A percentile compares a stretch with the other conserved stretches of the same genome.
These are phyloP conservation scores for Larix sibirica DNA, from an alignment of 83 land plant genomes.

Conservation along the genomic window DNA sequence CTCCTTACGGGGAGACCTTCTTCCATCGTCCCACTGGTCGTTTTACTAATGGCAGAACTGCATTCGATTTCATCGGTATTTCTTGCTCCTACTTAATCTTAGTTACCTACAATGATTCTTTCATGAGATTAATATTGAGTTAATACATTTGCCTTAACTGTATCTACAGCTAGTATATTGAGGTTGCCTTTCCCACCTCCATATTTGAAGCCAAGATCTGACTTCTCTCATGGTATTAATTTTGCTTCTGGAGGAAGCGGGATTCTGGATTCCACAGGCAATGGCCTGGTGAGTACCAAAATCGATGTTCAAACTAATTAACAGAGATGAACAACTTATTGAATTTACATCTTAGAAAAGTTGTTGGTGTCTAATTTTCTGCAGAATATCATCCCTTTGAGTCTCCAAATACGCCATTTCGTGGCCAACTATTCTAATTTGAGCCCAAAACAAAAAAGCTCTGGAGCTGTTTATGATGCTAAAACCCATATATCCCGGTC, in stretches of 20 bases:
- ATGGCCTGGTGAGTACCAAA: neutral
- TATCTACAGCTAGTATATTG: neutral
- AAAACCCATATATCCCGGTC: neutral
- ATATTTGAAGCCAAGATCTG: neutral
- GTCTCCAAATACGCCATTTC: neutral
- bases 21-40: slow-evolving; percentile 25
- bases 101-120: too few relatives aligned
- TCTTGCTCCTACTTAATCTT: too few relatives aligned
- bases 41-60: slow-evolving; percentile 32
- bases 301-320: neutral
- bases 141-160: too few relatives aligned
- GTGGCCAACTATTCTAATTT: neutral
- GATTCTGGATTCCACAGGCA: neutral
- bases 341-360: too few relatives aligned
- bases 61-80: slow-evolving; percentile 38
- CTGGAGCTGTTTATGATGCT: neutral
- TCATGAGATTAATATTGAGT: too few relatives aligned
- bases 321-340: too few relatives aligned
- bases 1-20: slow-evolving; percentile 45
- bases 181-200: slow-evolving; percentile 5
- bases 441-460: too few relatives aligned
- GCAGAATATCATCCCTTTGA: neutral
- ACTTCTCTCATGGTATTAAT: neutral
- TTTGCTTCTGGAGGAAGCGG: neutral
- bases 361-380: neutral